phyloP scores from a whole-genome alignment of 2,329 filamentous ascomycete genomes.

The Hymenoscyphus fructigenus region DNA sequence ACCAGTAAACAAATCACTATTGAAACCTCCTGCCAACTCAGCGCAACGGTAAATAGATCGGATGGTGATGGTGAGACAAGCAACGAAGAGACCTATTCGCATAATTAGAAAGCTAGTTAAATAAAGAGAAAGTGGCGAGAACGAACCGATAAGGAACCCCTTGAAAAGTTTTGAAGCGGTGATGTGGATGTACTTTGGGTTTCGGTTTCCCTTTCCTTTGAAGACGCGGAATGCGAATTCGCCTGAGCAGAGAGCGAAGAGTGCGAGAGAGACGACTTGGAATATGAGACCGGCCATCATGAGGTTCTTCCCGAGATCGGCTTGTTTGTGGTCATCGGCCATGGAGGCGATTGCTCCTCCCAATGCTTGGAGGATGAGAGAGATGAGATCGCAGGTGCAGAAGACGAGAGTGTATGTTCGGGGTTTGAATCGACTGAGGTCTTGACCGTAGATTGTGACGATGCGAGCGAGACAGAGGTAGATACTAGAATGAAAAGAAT shows the following conservation, averaged over 20 bases:
- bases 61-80: conserved; percentile 55
- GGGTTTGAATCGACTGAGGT: conserved; percentile 47
- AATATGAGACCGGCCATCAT: conserved; percentile 43
- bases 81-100: conserved; percentile 45
- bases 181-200: conserved; percentile 23
- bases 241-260: conserved; percentile 29
- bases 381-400: conserved; percentile 54
- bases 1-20: conserved; percentile 45
- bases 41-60: conserved; percentile 56
- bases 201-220: conserved; percentile 19
- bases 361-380: conserved; percentile 57
- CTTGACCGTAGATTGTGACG: conserved; percentile 52
- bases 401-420: conserved; percentile 50
- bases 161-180: conserved; percentile 27
- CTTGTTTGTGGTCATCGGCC: conserved; percentile 35
- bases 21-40: conserved; percentile 55
- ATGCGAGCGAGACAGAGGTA: conserved; percentile 60
- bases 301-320: conserved; percentile 34
- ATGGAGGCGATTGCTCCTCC: conserved; percentile 56
- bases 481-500: conserved; percentile 37
- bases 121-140: not conserved
- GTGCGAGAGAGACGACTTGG: conserved; percentile 39
- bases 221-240: conserved; percentile 24
- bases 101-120: not conserved
- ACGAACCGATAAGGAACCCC: conserved; percentile 50